phyloP scores from a whole-genome alignment of 441 rosid genomes.

The Populus hybrid region DNA sequence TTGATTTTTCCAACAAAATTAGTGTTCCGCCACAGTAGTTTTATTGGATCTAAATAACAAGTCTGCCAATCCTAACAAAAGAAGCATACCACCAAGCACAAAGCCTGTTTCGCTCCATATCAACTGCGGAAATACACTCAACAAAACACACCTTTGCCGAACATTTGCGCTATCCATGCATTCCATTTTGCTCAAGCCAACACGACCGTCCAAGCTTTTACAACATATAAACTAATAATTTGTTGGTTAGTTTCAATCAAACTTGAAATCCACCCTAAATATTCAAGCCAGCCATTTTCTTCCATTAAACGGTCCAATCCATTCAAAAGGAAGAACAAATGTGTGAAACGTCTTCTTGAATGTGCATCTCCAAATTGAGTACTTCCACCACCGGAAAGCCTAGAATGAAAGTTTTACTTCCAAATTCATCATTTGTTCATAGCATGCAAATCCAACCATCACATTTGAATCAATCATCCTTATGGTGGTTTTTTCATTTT shows the following conservation, averaged over 20 bases:
- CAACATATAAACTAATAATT: background rate
- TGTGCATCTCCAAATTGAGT: background rate
- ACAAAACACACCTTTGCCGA: too few relatives aligned
- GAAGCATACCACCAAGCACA: too few relatives aligned
- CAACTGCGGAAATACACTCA: too few relatives aligned
- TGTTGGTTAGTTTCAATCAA: background rate
- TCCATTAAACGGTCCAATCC: background rate
- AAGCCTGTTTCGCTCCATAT: too few relatives aligned
- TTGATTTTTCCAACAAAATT: too few relatives aligned
- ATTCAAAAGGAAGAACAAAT: background rate
- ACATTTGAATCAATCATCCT: background rate
- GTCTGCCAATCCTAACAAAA: too few relatives aligned
- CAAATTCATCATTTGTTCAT: background rate
- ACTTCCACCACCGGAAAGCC: background rate
- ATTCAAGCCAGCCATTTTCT: background rate
- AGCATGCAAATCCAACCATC: background rate
- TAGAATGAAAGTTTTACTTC: background rate
- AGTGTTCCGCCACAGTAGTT: too few relatives aligned
- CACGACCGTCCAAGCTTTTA: background rate
- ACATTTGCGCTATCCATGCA: too few relatives aligned
- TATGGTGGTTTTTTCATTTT: background rate
- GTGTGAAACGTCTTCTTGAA: background rate
- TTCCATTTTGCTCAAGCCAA: too few relatives aligned
- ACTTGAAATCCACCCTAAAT: background rate
- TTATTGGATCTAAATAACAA: too few relatives aligned